Evolutionary conservation across 345 rosid species (phyloP).

Genomic region (Turnera subulata): DNA sequence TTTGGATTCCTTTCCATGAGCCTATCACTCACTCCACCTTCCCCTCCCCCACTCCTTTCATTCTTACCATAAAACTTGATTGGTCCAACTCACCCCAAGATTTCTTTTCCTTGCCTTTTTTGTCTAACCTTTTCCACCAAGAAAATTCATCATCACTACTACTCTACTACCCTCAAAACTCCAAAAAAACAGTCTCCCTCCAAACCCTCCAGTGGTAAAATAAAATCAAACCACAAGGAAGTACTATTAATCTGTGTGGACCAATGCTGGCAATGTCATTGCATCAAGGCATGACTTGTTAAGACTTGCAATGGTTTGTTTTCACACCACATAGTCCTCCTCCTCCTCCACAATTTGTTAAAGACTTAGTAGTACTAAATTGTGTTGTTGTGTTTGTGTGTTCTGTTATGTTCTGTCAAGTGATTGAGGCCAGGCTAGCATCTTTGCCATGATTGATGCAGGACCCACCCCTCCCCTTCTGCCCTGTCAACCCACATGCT

Average conservation of each 20-base stretch:
- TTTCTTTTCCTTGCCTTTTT: neutral
- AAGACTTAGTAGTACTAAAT: no score
- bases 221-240: neutral
- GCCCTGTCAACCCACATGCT: slow-evolving; percentile 63
- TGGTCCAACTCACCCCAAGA: slow-evolving; percentile 3
- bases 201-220: no score
- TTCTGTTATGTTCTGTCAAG: slow-evolving; percentile 41
- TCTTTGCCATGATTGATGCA: slow-evolving; percentile 41
- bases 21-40: no score
- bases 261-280: neutral
- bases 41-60: neutral
- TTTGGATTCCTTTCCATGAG: no score
- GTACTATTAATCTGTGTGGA: neutral
- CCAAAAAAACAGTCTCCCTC: no score
- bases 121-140: neutral
- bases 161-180: no score
- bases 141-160: neutral
- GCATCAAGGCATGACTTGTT: no score
- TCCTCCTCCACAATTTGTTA: no score
- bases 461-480: slow-evolving; percentile 33
- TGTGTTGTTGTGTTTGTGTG: neutral
- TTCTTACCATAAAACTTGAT: neutral
- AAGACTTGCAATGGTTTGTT: no score
- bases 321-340: neutral
- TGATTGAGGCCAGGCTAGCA: slow-evolving; percentile 62